Evolutionary conservation across 2,329 filamentous ascomycete genomes (phyloP).

Genomic region (Exserohilum turcica): DNA sequence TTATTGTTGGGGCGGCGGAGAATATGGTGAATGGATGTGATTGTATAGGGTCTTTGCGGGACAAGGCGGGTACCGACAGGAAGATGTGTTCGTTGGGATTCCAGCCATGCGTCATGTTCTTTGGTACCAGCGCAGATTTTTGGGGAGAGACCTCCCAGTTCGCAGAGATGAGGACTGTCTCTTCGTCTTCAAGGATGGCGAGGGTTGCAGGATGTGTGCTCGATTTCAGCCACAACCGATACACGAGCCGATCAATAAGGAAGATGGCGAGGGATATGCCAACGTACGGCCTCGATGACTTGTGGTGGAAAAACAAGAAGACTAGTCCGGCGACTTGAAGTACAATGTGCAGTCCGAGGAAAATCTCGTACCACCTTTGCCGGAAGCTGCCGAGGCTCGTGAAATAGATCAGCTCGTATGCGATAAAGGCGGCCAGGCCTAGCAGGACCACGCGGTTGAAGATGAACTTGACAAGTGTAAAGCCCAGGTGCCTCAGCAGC

Average conservation of each 20-base stretch:
- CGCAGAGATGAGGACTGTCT: constrained; percentile 60
- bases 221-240: constrained; percentile 60
- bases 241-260: constrained; percentile 62
- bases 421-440: constrained; percentile 60
- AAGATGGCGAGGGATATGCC: constrained; percentile 61
- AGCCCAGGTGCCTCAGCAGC: constrained; percentile 56
- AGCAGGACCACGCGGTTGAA: constrained; percentile 58
- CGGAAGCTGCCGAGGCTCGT: constrained; percentile 66
- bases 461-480: constrained; percentile 58
- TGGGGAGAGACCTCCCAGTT: constrained; percentile 47
- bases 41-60: constrained; percentile 60
- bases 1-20: constrained; percentile 60
- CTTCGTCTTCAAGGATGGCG: constrained; percentile 60
- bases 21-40: constrained; percentile 71
- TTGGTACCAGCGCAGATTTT: constrained; percentile 22
- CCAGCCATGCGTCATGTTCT: constrained; percentile 60
- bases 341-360: constrained; percentile 63
- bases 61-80: constrained; percentile 62
- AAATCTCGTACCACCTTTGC: constrained; percentile 66
- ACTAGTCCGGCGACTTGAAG: constrained; percentile 61
- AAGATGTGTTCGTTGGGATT: constrained; percentile 67
- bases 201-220: constrained; percentile 57
- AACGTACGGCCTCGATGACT: constrained; percentile 59
- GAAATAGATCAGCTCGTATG: constrained; percentile 66
- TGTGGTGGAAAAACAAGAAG: constrained; percentile 66